These are phyloP conservation scores for Mycena filopes DNA, from an alignment of 768 basidiomycete genomes.

Conservation along the genomic window DNA sequence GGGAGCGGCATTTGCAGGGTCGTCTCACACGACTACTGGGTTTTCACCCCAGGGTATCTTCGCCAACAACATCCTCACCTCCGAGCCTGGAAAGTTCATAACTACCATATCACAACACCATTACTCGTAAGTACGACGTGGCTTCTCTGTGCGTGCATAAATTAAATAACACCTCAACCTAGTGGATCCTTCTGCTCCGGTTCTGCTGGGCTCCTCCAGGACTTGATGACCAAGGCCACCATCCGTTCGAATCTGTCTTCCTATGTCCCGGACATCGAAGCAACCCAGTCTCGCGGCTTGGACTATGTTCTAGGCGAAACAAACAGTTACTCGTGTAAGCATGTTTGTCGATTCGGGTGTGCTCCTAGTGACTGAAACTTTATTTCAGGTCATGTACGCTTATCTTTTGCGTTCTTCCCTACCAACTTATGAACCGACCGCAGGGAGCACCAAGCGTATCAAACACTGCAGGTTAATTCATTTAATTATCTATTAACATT, in stretches of 20 bases:
- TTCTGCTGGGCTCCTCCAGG: slow-evolving; percentile 61
- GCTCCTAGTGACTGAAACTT: not conserved
- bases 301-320: slow-evolving; percentile 73
- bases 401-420: not conserved
- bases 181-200: slow-evolving; percentile 75
- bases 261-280: slow-evolving; percentile 65
- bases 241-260: slow-evolving; percentile 65
- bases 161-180: slow-evolving; percentile 31
- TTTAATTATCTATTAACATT: too few species aligned
- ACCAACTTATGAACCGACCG: not conserved
- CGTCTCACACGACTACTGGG: slow-evolving; percentile 55
- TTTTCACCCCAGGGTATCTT: slow-evolving; percentile 75
- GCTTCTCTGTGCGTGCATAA: slow-evolving; percentile 44
- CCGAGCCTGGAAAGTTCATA: slow-evolving; percentile 60
- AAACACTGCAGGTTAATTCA: too few species aligned
- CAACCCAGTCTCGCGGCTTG: slow-evolving; percentile 56
- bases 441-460: slow-evolving; percentile 67
- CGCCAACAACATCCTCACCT: slow-evolving; percentile 58
- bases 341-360: not conserved
- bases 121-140: slow-evolving; percentile 39
- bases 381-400: slow-evolving; percentile 2
- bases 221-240: slow-evolving; percentile 72
- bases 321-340: slow-evolving; percentile 58
- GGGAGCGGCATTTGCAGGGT: slow-evolving; percentile 60
- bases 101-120: slow-evolving; percentile 68